Base-by-base conservation (phyloP, 2,329 filamentous ascomycete genomes). In the Rhynchosporium agropyri region DNA sequence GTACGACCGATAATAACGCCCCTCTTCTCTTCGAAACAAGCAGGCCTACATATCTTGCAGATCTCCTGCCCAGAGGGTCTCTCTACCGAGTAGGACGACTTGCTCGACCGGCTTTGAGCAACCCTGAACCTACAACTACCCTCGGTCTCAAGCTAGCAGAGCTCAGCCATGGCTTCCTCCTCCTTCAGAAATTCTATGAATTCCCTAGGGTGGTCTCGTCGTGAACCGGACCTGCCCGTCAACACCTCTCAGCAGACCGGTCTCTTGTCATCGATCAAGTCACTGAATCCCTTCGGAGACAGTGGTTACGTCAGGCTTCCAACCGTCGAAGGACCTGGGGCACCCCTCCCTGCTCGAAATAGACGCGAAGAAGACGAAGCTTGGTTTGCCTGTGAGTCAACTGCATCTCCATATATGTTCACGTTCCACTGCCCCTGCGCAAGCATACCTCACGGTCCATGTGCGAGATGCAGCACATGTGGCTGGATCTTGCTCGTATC, bases 171-270 rank as follows among this genome's bases (percentile, higher is more conserved):
- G 93, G 90, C 93, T 65, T 94, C 92, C 69, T 82, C 87, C 70
- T 91, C 91, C 53, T 98, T 99, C 77, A 87, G 93, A 75, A 92
- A 97, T 78, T 96, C 91, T 28, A 92, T 98, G 83, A 96, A 91
- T 81, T 95, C 92, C 64, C 79, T 98, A 73, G 95, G 95, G 65
- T 98, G 95, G 95, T 91, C 91, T 73, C 89, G 94, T 71, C 87
- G 94, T 73, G 89, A 92, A 63, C 77, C 85, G 68, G 90, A 96
- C 73, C 80, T 89, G 60, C 87, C 92, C 68, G 88, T 89, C 72
- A 90, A 85, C 77, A 95, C 89, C 54, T 81, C 81, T 67, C 84
- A 87, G 70, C 84, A 87, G 73, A 88, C 85, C 66, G 89, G 91
- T 33, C 81, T 98, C 61, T 77, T 97, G 65, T 90, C 91, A 60